phyloP scores from a whole-genome alignment of 2,329 filamentous ascomycete genomes.

The Hirsutella thompsonii region DNA sequence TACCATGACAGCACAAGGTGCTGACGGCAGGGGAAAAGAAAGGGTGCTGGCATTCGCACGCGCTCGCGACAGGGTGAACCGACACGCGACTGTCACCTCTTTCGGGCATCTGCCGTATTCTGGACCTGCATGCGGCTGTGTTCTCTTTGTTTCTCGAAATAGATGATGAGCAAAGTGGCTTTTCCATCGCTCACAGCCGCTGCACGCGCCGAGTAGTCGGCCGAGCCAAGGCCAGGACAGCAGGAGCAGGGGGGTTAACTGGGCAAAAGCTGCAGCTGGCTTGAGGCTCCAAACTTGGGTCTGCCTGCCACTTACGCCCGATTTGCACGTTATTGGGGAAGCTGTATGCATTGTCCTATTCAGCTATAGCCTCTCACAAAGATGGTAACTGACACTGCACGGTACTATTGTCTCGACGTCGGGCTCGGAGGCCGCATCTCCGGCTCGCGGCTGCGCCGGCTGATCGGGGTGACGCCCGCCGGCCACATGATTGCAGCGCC shows the following conservation, averaged over 20 bases:
- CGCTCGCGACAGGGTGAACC: too few species aligned
- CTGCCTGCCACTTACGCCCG: neutral
- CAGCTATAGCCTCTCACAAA: neutral
- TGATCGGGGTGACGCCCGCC: too few species aligned
- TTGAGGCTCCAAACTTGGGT: neutral
- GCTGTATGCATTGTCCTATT: neutral
- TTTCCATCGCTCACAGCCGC: slow-evolving; percentile 1
- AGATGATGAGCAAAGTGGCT: neutral
- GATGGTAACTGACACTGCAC: neutral
- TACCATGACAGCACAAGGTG: too few species aligned
- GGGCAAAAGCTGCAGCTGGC: neutral
- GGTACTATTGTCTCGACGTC: too few species aligned
- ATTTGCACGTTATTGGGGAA: neutral
- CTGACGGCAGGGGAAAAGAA: too few species aligned
- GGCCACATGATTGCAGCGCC: too few species aligned
- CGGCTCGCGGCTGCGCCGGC: too few species aligned
- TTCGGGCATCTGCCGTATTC: neutral
- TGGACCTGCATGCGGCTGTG: neutral
- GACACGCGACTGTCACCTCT: too few species aligned
- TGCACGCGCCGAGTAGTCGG: neutral
- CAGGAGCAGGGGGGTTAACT: neutral
- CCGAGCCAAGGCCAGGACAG: neutral
- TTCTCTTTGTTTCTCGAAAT: neutral
- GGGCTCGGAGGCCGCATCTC: too few species aligned
- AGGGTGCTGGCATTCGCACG: too few species aligned